These are phyloP conservation scores for Trichoderma aggressivum DNA, from an alignment of 2,329 filamentous ascomycete species.

Conservation along the genomic window DNA sequence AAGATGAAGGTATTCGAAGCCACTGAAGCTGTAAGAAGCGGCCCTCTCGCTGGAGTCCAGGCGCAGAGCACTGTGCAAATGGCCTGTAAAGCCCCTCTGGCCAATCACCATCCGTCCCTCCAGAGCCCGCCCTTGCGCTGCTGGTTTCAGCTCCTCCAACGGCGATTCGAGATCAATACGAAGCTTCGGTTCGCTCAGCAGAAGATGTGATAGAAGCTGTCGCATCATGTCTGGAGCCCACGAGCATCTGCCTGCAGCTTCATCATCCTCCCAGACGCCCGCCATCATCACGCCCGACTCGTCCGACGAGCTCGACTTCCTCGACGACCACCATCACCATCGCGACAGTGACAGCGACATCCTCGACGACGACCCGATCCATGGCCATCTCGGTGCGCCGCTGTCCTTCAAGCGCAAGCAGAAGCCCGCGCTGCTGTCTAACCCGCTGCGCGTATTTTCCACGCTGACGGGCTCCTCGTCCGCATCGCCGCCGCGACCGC, in stretches of 20 bases:
- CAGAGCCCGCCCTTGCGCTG: background rate
- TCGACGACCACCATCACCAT: conserved; percentile 40
- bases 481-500: background rate
- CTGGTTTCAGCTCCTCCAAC: background rate
- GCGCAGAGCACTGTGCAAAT: background rate
- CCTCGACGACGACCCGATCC: conserved; percentile 56
- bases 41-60: no score
- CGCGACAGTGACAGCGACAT: conserved; percentile 34
- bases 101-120: conserved; percentile 13
- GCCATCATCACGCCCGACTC: conserved; percentile 26
- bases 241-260: conserved; percentile 36
- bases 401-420: conserved; percentile 72
- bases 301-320: conserved; percentile 46
- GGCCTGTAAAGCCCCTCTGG: background rate
- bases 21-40: no score
- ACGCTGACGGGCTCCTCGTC: conserved; percentile 39
- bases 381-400: conserved; percentile 46
- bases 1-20: background rate
- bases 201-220: conserved; percentile 35
- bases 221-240: conserved; percentile 41
- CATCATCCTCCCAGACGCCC: conserved; percentile 33
- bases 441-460: conserved; percentile 48
- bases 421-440: conserved; percentile 47
- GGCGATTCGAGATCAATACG: background rate
- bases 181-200: background rate